These are phyloP conservation scores for Scheffersomyces stambukii DNA, from an alignment of 1,139 yeast genomes.

Conservation along the genomic window DNA sequence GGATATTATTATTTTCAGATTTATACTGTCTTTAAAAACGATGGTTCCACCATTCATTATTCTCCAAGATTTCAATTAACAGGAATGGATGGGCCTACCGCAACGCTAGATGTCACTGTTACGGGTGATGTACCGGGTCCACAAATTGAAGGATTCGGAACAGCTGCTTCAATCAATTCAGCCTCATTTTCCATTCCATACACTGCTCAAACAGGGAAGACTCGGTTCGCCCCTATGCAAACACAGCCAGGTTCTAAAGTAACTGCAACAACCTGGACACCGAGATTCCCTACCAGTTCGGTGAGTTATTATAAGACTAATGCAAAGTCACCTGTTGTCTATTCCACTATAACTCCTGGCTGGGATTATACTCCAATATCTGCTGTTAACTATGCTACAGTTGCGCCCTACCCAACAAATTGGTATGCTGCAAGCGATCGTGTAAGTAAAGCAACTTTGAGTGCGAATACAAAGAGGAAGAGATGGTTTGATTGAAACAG, in stretches of 20 bases:
- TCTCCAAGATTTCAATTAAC: constrained; percentile 59
- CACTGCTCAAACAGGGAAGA: constrained; percentile 67
- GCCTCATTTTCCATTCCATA: constrained; percentile 52
- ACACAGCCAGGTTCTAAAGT: constrained; percentile 70
- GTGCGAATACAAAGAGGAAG: constrained; percentile 28
- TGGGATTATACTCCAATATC: constrained; percentile 75
- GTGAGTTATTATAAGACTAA: constrained; percentile 53
- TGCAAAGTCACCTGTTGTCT: constrained; percentile 39
- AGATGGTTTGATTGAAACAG: constrained; percentile 35
- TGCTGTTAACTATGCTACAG: constrained; percentile 59
- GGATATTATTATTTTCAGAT: constrained; percentile 75
- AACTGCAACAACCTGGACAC: constrained; percentile 62
- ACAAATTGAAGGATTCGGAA: constrained; percentile 24
- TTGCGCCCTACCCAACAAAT: constrained; percentile 62
- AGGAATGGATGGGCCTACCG: constrained; percentile 65
- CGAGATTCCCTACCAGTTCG: constrained; percentile 60
- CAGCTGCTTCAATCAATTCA: constrained; percentile 25
- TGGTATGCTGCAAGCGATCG: constrained; percentile 39
- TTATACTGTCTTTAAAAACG: constrained; percentile 37
- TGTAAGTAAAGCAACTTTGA: constrained; percentile 36
- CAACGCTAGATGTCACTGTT: constrained; percentile 24
- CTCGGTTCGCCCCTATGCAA: constrained; percentile 90
- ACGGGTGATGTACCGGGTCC: constrained; percentile 28
- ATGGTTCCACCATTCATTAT: constrained; percentile 65
- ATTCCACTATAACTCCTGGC: constrained; percentile 73